Evolutionary conservation across 2,329 filamentous ascomycete genomes (phyloP), one percentile per base, ranked within the genome.

Genomic region (Balansia obtecta): DNA sequence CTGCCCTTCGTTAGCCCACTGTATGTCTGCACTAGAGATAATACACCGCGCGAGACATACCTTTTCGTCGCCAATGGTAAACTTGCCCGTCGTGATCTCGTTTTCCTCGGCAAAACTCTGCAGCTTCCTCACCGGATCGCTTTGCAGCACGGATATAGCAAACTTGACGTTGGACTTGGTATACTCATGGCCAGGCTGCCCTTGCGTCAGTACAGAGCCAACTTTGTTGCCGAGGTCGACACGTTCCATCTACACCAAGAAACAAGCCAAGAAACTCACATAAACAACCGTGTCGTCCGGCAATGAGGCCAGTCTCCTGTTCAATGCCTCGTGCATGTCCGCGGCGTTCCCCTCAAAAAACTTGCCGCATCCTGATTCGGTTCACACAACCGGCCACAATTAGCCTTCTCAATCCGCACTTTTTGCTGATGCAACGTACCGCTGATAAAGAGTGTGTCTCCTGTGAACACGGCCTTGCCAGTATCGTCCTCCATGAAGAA

Each of bases 11-110:
- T 54, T 47, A 53, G 53, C 46, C 30, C 27, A 2, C 20, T 4
- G 30, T 11, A 1, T 16, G 5, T 27, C 15, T 6, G 42, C 27
- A 47, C 20, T 32, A 15, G 12, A 22, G 12, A 30, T n/a, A 11
- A 1, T 27, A 9, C 18, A 13, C 2, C 5, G 10, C 0, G 3
- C 13, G 10, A 33, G 18, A 48, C 68, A 51, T 67, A 88, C 87
- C 83, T 97, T 97, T 70, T 98, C 93, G 62, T 98, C 89, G 0
- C 85, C 90, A 67, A 98, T 97, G 0, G 91, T 98, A 60, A 95
- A 97, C 63, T 89, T 87, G 45, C 93, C 93, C 66, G 95, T 90
- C 1, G 93, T 97, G 70, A 96, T 79, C 68, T 83, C 74, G 67
- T 96, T 91, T 53, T 77, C 74, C 50, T 86, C 80, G 1, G 88